Base-by-base conservation (phyloP, 2,329 filamentous ascomycete genomes). In the Fusarium chuoi region DNA sequence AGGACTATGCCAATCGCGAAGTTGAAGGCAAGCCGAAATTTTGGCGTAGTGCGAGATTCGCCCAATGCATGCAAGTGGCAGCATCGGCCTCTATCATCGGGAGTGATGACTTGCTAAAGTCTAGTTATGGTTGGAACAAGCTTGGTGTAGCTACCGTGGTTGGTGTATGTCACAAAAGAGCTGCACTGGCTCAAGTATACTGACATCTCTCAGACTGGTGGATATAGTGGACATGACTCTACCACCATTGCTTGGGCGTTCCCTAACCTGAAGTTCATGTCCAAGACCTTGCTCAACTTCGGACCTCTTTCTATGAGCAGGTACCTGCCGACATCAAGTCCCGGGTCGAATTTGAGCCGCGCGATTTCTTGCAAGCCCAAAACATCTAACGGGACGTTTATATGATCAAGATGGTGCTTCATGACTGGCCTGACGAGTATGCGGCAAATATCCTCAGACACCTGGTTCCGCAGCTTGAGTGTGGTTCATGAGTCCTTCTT, bases 391-490 rank as follows among this genome's bases (percentile, higher is more conserved):
- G 82, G 6, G 85, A 87, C 8, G 80, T 88, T 45, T 89, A 88
- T 79, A 79, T 89, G 57, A 78, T 89, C 62, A 87, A 87, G 68
- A 80, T 84, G 70, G 87, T 89, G 55, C 79, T 90, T 14, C 87
- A 89, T 77, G 87, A 89, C 80, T 89, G 87, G 86, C 82, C 86
- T 1, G 85, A 89, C 48, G 78, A 81, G 36, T 81, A 85, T 55
- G 79, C 80, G 3, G 68, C 79, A 33, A 76, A 79, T 48, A 85
- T 87, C 41, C 77, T 85, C 33, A 80, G 78, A 48, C 80, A 80
- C 1, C 76, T 88, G 39, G 70, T 84, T 0, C 85, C 86, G 2
- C 81, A 83, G 26, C 69, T 89, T 58, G 82, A 85, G 69, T 78
- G 85, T 4, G 82, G 87, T 26, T 80, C 83, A 7, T 77, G 78